Percentiles rank a stretch among this genome's conserved stretches.
These are phyloP conservation scores for Talaromyces sp. DNA, from an alignment of 2,329 filamentous ascomycete species.

Conservation along the genomic window DNA sequence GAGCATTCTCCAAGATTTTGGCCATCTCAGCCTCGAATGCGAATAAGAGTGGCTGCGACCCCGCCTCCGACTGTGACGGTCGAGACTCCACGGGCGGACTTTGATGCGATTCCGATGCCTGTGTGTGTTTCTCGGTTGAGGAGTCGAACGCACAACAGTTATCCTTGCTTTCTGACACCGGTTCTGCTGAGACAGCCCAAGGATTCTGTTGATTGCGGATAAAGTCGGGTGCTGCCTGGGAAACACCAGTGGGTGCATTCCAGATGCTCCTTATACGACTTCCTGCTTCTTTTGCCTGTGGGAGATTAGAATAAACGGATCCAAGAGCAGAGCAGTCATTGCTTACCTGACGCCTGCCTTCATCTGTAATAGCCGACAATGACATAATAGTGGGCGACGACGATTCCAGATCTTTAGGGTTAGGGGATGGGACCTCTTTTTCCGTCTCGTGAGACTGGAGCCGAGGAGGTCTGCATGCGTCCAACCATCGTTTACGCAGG, in stretches of 20 bases:
- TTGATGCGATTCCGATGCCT: not conserved
- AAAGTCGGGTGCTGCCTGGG: not conserved
- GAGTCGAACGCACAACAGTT: not conserved
- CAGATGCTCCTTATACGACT: constrained; percentile 14
- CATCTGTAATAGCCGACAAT: constrained; percentile 18
- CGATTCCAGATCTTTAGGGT: not conserved
- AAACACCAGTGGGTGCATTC: not conserved
- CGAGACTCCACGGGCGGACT: not conserved
- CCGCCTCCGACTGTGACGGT: constrained; percentile 17
- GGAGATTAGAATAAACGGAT: constrained; percentile 10
- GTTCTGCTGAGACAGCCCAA: not conserved
- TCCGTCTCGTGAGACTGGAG: not conserved
- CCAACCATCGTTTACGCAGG: constrained; percentile 8
- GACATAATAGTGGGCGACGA: constrained; percentile 1
- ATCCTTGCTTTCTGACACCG: not conserved
- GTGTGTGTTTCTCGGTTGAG: not conserved
- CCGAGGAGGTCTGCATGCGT: constrained; percentile 19
- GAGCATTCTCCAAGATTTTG: constrained; percentile 24
- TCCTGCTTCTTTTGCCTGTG: constrained; percentile 21
- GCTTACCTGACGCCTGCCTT: constrained; percentile 23
- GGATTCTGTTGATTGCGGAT: constrained; percentile 4
- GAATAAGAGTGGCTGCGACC: constrained; percentile 31
- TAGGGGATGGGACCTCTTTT: not conserved
- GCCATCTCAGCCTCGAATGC: constrained; percentile 39
- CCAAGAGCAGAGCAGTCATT: not conserved